Evolutionary conservation across 768 basidiomycete species (phyloP).

Genomic region (Termitomyces sp.): DNA sequence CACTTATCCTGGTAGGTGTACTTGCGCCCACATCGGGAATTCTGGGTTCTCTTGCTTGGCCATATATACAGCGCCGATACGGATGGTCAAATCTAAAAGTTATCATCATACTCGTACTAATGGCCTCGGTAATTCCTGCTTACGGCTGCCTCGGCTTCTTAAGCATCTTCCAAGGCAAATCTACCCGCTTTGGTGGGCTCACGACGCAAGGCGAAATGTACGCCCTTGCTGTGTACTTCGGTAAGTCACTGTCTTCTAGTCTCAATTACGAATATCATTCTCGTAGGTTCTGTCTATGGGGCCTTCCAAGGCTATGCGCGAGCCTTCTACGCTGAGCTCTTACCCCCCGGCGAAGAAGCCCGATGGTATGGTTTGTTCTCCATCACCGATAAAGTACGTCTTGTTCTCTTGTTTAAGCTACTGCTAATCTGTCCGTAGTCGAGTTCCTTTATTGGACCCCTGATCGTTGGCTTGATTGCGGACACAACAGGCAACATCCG

Average conservation of each 20-base stretch:
- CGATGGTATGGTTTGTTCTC: constrained; percentile 86
- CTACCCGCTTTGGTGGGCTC: constrained; percentile 60
- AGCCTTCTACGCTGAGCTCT: constrained; percentile 80
- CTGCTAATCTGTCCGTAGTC: constrained; percentile 43
- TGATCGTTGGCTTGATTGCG: constrained; percentile 83
- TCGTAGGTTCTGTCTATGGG: constrained; percentile 66
- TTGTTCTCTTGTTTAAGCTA: background rate
- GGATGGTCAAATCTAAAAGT: constrained; percentile 64
- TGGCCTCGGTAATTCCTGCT: constrained; percentile 62
- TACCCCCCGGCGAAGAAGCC: constrained; percentile 86
- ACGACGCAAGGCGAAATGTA: constrained; percentile 84
- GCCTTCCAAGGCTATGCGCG: constrained; percentile 90
- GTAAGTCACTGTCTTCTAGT: constrained; percentile 28
- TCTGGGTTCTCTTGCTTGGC: constrained; percentile 79
- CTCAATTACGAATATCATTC: background rate
- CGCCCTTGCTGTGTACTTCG: constrained; percentile 75
- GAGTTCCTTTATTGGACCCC: constrained; percentile 86
- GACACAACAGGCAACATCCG: constrained; percentile 90
- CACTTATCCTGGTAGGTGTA: constrained; percentile 75
- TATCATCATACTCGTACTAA: constrained; percentile 58
- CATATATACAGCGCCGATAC: constrained; percentile 58
- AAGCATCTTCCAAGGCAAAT: constrained; percentile 35
- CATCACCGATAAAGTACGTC: constrained; percentile 79
- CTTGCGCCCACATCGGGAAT: constrained; percentile 79
- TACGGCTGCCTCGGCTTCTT: constrained; percentile 86